Evolutionary conservation across 139 green algal species (phyloP), one percentile per base, ranked within the genome.

Genomic region (Chlamydomonas applanata): DNA sequence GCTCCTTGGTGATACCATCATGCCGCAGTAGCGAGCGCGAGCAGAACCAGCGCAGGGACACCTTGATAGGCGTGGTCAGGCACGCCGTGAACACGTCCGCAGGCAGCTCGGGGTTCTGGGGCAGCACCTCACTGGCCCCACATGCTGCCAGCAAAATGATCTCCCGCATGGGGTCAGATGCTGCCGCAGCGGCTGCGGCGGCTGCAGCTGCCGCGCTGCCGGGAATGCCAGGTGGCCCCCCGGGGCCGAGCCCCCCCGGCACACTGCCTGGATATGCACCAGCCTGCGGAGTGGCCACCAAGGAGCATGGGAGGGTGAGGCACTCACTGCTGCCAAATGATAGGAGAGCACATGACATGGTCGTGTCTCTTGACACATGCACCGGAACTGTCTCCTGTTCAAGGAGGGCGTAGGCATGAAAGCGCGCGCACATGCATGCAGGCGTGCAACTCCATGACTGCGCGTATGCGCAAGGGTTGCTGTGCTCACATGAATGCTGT

Each of bases 61-160:
- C 94, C 83, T 97, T 97, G 83, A 99, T 98, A 73, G 96, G 96
- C 0, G 96, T 99, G 16, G 95, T 99, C n/a, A 99, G 83, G 85
- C 96, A 99, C 0, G 93, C 85, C 13, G 94, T 98, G 88, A 99
- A 99, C 11, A 98, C 83, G 71, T 99, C 96, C 1, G 95, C 96
- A 4, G 96, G 95, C 45, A 99, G 89, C 36, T 95, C 89, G 1
- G 91, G 83, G 65, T 89, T 91, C 83, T 98, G 91, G 0, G 94
- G 94, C 79, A 99, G 89, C 76, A 91, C 74, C 88, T 99, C 93
- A 35, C 89, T 77, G 22, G 91, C 88, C 3, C 85, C 87, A 73
- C 94, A 99, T 17, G 96, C 93, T 4, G 88, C 94, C 78, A 99
- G 84, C 63, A 98, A 79, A 57, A 99, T 98, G 62, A 86, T 83